These are phyloP conservation scores for Panaeolus papilionaceus DNA, from an alignment of 768 basidiomycete genomes.

Conservation along the genomic window DNA sequence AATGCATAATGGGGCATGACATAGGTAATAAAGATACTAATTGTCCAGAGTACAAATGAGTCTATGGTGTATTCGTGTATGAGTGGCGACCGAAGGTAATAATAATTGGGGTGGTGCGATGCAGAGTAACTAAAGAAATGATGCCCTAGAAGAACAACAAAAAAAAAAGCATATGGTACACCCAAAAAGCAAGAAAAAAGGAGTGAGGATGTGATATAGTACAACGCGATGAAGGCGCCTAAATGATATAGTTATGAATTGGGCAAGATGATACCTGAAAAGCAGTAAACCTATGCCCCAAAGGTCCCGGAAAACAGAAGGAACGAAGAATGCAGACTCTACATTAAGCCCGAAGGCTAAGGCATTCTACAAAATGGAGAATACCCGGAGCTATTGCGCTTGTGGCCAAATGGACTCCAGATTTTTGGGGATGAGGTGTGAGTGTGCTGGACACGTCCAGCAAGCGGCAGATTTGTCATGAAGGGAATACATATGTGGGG, in stretches of 20 bases:
- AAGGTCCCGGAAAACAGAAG: conserved; percentile 3
- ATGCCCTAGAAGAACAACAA: too few relatives aligned
- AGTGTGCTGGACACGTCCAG: neutral
- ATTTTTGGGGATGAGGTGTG: neutral
- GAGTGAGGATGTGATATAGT: conserved; percentile 5
- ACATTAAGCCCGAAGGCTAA: neutral
- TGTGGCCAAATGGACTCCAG: neutral
- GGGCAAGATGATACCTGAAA: neutral
- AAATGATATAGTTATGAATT: neutral
- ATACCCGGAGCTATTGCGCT: neutral
- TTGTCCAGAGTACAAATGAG: neutral
- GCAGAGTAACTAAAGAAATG: too few relatives aligned
- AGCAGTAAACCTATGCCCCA: neutral
- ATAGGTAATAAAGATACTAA: neutral
- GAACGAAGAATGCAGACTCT: conserved; percentile 7
- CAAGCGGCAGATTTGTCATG: neutral
- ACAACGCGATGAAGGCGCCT: neutral
- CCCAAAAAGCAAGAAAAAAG: neutral
- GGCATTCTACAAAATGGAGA: neutral
- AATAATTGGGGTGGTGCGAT: neutral
- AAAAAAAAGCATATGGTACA: neutral
- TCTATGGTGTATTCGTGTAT: neutral
- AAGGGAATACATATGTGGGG: neutral
- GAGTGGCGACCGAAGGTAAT: neutral
- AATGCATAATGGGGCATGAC: neutral